Evolutionary conservation across 1,284 basidiomycete species (phyloP), one percentile per base, ranked within the genome.

Genomic region (Ganoderma meredithae): DNA sequence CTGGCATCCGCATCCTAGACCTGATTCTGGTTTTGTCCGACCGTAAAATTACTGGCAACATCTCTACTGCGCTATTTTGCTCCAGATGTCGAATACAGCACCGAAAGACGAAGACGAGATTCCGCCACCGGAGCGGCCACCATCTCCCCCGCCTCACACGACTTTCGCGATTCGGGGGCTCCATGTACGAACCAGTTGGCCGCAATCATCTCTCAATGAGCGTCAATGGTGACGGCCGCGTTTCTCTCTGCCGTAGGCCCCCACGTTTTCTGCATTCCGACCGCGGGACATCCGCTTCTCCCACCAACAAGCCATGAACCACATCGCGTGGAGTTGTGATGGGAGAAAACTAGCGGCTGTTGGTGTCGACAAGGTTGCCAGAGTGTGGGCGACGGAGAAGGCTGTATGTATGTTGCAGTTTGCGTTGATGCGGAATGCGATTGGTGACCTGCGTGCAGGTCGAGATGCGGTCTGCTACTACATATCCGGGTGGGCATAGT

Each of bases 281-380:
- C 91, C 91, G 4, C 85, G 91, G 75, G 91, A 93, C 76, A 84
- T 90, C 69, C 85, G 89, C n/a, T 86, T 92, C 69, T 81, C 87
- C 2, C 88, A 86, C 59, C 77, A 85, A 12, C 88, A 90, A 71
- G 83, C 86, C 0, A 90, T 93, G 83, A 90, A 84, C 60, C 90
- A 92, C 76, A 87, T 93, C 62, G 90, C 91, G 0, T 94, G 92
- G 92, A 94, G 84, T 74, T 93, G 91, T 74, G 92, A 94, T 76
- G 92, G 92, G 12, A 90, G 90, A 79, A 89, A 90, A 68, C 81
- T 94, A 17, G 91, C 90, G 9, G 91, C 88, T 17, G 92, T 92
- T 3, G 92, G 93, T 1, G 88, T 93, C 60, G 93, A 94, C 81
- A 92, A 90, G 76, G 80, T 82, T n/a, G 88, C 88, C n/a, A 82